phyloP scores from a whole-genome alignment of 306 rosid species.

The Quercus robur region DNA sequence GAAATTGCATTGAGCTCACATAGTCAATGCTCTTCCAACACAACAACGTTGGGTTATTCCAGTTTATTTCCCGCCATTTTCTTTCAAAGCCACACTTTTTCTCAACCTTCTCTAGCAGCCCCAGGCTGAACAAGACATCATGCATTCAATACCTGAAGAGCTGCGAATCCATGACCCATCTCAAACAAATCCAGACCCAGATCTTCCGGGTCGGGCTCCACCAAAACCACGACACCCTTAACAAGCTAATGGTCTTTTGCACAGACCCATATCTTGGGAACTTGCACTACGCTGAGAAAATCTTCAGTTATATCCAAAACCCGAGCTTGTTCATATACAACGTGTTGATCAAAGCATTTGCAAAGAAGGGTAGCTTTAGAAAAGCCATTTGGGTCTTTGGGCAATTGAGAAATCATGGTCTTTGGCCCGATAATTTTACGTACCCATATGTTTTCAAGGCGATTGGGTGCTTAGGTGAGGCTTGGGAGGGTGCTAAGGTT shows the following conservation, averaged over 20 bases:
- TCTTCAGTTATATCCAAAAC: constrained; percentile 15
- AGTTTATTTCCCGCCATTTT: constrained; percentile 15
- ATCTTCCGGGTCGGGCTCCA: constrained; percentile 29
- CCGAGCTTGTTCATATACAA: constrained; percentile 35
- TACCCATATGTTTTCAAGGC: constrained; percentile 42
- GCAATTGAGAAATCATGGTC: constrained; percentile 22
- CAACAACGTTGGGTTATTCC: neutral
- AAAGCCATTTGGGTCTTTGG: constrained; percentile 19
- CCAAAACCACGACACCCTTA: constrained; percentile 21
- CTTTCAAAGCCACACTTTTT: neutral
- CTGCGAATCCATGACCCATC: constrained; percentile 31
- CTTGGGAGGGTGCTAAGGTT: constrained; percentile 22
- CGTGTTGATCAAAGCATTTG: constrained; percentile 30
- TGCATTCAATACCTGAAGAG: constrained; percentile 28
- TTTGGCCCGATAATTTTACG: constrained; percentile 41
- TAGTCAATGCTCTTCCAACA: neutral
- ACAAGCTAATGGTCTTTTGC: constrained; percentile 31
- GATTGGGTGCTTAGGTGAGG: constrained; percentile 33
- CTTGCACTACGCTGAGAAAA: constrained; percentile 27
- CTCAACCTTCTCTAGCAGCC: neutral
- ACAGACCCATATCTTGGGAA: constrained; percentile 30
- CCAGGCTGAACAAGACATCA: constrained; percentile 7
- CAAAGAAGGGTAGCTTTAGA: constrained; percentile 23
- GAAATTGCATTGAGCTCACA: neutral
- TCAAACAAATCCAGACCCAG: constrained; percentile 40